phyloP scores from a whole-genome alignment of 176 grass and related monocot genomes.

The Cymbopogon citratus region DNA sequence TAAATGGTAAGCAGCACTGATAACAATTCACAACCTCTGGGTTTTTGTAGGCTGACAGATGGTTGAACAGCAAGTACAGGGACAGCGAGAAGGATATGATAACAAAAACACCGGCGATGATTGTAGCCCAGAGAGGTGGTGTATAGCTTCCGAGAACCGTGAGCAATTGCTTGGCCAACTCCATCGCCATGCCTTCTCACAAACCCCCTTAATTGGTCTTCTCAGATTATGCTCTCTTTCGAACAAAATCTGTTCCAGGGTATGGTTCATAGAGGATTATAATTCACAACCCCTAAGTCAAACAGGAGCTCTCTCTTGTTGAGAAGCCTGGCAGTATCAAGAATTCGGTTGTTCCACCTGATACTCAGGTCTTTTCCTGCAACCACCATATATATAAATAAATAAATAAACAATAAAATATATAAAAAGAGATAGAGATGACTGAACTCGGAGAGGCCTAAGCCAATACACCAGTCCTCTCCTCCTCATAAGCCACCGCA shows the following conservation, averaged over 20 bases:
- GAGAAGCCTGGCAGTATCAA: too few relatives aligned
- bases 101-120: conserved; percentile 49
- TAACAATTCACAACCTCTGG: conserved; percentile 50
- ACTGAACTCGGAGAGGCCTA: background rate
- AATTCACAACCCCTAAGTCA: background rate
- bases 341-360: too few relatives aligned
- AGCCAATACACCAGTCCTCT: too few relatives aligned
- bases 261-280: conserved; percentile 6
- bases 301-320: background rate
- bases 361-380: too few relatives aligned
- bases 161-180: conserved; percentile 31
- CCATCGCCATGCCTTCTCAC: conserved; percentile 3
- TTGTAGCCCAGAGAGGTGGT: conserved; percentile 49
- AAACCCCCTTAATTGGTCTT: background rate
- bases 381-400: too few relatives aligned
- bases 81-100: conserved; percentile 47
- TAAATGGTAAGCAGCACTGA: background rate
- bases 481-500: too few relatives aligned
- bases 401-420: background rate
- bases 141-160: conserved; percentile 28
- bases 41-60: conserved; percentile 81
- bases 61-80: conserved; percentile 63
- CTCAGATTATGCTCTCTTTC: background rate
- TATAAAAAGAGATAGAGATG: background rate
- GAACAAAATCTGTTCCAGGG: background rate